Conservation (phyloP, 352 stramenopile genomes). For the Saprolegnia parasitica region DNA sequence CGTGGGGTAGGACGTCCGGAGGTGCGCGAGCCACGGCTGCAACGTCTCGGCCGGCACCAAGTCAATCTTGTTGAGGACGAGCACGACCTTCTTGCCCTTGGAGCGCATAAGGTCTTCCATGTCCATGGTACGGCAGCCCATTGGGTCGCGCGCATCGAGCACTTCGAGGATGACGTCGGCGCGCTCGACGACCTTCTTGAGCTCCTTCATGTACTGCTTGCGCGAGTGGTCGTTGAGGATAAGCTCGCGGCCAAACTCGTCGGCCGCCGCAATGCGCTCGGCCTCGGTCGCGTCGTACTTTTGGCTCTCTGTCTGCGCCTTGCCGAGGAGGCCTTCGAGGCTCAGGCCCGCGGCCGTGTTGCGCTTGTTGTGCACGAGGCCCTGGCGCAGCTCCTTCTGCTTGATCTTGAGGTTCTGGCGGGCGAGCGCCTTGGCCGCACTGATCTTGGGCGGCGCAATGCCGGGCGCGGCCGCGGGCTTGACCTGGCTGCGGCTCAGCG, state of each 20-base stretch:
- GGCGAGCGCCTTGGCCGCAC: conserved; percentile 9
- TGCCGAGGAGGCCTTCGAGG: conserved; percentile 12
- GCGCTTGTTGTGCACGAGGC: conserved; percentile 16
- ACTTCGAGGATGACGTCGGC: conserved; percentile 97
- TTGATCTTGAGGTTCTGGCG: conserved; percentile 21
- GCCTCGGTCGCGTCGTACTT: not conserved
- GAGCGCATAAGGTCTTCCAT: conserved; percentile 94
- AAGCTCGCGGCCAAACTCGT: conserved; percentile 32
- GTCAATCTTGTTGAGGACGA: conserved; percentile 99
- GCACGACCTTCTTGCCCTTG: conserved; percentile 93
- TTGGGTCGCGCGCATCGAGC: conserved; percentile 95
- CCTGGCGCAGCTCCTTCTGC: conserved; percentile 19
- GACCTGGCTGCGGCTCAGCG: not conserved
- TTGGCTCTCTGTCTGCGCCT: not conserved
- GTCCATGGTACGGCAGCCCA: conserved; percentile 88
- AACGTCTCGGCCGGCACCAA: conserved; percentile 95
- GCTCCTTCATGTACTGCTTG: conserved; percentile 93
- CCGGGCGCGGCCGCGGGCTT: conserved; percentile 4
- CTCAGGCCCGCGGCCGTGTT: not conserved
- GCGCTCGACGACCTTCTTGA: conserved; percentile 96
- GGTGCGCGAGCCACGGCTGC: conserved; percentile 91
- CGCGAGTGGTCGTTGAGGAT: conserved; percentile 84
- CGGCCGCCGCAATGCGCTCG: not conserved
- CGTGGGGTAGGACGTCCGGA: conserved; percentile 92
- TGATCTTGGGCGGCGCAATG: conserved; percentile 24